Base-by-base conservation (phyloP, 129 eudicot genomes). In the Dittrichia graveolens region DNA sequence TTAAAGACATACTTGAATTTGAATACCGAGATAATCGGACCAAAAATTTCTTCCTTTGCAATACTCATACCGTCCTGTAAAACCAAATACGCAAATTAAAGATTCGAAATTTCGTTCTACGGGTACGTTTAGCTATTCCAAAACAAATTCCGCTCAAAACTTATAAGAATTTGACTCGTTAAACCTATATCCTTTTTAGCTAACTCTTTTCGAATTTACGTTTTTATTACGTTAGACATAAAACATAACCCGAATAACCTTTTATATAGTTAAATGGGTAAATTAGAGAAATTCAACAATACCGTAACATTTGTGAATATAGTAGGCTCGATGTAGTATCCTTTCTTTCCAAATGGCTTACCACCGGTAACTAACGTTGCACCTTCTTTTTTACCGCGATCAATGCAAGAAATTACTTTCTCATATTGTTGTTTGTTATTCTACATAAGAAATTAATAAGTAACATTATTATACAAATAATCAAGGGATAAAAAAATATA, bases 21-120 rank as follows among this genome's bases (percentile, higher is more conserved):
- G 46, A 91, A 52, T 18, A 91, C 57, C 2, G 91, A 83, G 60
- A 91, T 85, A 46, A 91, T 89, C 3, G 95, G 89, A 8, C 95
- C 97, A 8, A 91, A 90, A 59, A 91, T 91, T 72, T 91, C 97
- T 11, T 91, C 91, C 45, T 66, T 85, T 8, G 95, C 97, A 10
- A 91, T 85, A 38, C 38, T 49, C 97, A 91, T 91, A 60, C 83
- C 80, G 76, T 91, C 97, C 97, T 87, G 56, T 7, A 43, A 31
- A 77, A 75, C 52, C 43, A 47, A 45, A 67, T 10, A 16, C 24
- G 24, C 49, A 49, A 45, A 31, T 24, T 24, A 24, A n/a, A n/a
- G n/a, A n/a, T n/a, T n/a, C n/a, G n/a, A n/a, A n/a, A n/a, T n/a
- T n/a, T n/a, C n/a, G n/a, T n/a, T n/a, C n/a, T n/a, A n/a, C n/a